Conservation (phyloP, 23 red algal species). For the Gracilaria vermiculophylla region DNA sequence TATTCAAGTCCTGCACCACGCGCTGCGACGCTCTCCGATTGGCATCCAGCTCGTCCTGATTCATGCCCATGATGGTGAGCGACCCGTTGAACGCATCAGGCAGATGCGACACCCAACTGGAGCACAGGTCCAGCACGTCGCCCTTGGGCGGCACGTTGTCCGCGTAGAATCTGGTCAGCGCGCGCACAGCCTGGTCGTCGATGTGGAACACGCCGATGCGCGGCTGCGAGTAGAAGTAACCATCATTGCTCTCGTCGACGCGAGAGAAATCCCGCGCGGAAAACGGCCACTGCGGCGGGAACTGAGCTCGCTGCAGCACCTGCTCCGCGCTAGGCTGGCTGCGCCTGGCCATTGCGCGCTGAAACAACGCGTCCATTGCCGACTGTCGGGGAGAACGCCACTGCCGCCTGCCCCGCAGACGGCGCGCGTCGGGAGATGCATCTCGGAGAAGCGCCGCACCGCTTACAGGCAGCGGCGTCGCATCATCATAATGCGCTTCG, state of each 20-base stretch:
- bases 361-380: neutral
- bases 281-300: conserved; percentile 84
- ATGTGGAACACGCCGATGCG: conserved; percentile 90
- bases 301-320: conserved; percentile 29
- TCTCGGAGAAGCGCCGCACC: neutral
- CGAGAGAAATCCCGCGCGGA: conserved; percentile 74
- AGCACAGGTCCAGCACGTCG: conserved; percentile 88
- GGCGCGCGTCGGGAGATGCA: too few species aligned
- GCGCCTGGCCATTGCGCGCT: neutral
- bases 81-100: conserved; percentile 66
- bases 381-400: neutral
- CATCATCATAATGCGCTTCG: neutral
- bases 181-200: conserved; percentile 80
- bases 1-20: conserved; percentile 79
- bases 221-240: conserved; percentile 83
- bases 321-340: neutral
- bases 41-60: conserved; percentile 69
- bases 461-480: neutral
- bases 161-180: conserved; percentile 81
- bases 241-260: conserved; percentile 70
- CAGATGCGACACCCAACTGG: conserved; percentile 89
- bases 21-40: conserved; percentile 54
- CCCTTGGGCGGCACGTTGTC: conserved; percentile 44
- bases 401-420: too few species aligned
- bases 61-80: conserved; percentile 87